Evolutionary conservation across 768 basidiomycete genomes (phyloP).

Genomic region (Mycena galericulata): DNA sequence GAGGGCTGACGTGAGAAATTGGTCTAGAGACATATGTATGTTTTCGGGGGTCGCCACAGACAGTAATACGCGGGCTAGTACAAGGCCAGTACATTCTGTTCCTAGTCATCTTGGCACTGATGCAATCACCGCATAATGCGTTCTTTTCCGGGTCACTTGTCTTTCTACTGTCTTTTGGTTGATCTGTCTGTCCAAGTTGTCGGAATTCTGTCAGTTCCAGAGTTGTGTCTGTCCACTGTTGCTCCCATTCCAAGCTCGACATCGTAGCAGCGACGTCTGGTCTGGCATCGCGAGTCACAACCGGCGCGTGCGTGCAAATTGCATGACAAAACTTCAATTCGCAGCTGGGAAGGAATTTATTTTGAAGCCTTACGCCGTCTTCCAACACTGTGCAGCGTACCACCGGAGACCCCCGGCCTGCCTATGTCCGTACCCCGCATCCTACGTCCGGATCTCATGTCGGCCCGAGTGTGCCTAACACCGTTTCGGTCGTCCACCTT

Average conservation of each 20-base stretch:
- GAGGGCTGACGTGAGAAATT: no score
- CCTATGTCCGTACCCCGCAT: neutral
- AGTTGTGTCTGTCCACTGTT: neutral
- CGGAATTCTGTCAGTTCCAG: neutral
- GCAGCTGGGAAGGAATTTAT: neutral
- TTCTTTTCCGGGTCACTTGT: neutral
- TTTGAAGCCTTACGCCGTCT: neutral
- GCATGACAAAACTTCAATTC: no score
- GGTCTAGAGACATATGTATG: no score
- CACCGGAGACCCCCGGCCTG: neutral
- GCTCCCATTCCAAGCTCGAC: neutral
- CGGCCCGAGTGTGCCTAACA: neutral
- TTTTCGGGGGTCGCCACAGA: neutral
- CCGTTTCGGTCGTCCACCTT: neutral
- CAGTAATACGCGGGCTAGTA: no score
- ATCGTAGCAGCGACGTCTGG: constrained; percentile 12
- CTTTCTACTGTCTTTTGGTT: neutral
- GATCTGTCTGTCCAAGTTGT: constrained; percentile 4
- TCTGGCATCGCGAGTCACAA: neutral
- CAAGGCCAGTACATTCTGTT: neutral
- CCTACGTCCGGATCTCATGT: constrained; percentile 1
- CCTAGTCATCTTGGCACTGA: neutral
- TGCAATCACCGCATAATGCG: neutral
- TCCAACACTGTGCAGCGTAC: neutral
- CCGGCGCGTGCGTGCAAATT: no score